Evolutionary conservation across 306 rosid genomes (phyloP).

Genomic region (Nissolia schottii): DNA sequence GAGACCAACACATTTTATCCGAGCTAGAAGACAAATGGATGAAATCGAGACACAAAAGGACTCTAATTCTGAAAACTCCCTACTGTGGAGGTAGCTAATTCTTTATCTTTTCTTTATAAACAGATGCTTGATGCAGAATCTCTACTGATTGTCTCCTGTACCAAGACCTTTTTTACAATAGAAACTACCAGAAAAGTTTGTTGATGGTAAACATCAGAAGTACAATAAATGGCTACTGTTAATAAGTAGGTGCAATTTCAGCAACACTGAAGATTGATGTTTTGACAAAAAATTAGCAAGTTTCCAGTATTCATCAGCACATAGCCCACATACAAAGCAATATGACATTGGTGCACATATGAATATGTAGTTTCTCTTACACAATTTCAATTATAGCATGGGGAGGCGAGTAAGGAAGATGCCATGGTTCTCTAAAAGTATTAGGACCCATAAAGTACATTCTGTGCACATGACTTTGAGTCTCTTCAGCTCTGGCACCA

Average conservation of each 20-base stretch:
- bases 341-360: constrained; percentile 12
- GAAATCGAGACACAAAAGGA: too few species aligned
- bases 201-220: constrained; percentile 13
- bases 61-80: too few species aligned
- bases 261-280: not conserved
- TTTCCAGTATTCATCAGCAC: constrained; percentile 17
- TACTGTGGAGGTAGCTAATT: too few species aligned
- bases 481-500: constrained; percentile 85
- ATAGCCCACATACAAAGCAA: constrained; percentile 5
- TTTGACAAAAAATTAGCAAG: not conserved
- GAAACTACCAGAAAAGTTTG: not conserved
- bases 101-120: not conserved
- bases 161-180: constrained; percentile 4
- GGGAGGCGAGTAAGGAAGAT: constrained; percentile 98
- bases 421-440: constrained; percentile 98
- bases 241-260: not conserved
- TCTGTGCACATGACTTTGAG: constrained; percentile 95
- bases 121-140: constrained; percentile 9
- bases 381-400: constrained; percentile 94
- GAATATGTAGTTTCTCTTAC: constrained; percentile 53
- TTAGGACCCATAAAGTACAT: constrained; percentile 98
- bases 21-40: too few species aligned
- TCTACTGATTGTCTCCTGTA: not conserved
- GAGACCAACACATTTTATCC: too few species aligned
- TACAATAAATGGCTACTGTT: not conserved